phyloP scores from a whole-genome alignment of 441 rosid species.

The Pelargonium cotyledonis region DNA sequence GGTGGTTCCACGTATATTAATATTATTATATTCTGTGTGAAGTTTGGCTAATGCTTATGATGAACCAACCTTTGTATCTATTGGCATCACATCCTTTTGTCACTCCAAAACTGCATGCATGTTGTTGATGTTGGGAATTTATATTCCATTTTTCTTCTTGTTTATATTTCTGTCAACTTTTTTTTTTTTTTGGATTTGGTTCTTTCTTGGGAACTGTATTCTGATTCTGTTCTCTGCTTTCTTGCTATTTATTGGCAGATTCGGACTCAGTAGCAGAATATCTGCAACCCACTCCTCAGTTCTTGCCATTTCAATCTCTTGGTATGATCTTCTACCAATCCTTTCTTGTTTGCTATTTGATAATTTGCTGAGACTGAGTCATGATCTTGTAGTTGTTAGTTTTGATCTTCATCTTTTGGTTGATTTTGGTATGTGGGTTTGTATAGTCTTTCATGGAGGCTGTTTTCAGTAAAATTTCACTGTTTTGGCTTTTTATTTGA shows the following conservation, averaged over 20 bases:
- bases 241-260: constrained; percentile 4
- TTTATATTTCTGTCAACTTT: neutral
- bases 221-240: neutral
- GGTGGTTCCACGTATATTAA: neutral
- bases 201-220: neutral
- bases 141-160: neutral
- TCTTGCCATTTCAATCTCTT: neutral
- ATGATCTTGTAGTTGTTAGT: neutral
- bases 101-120: neutral
- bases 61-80: neutral
- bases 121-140: too few species aligned
- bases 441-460: neutral
- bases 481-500: neutral
- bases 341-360: neutral
- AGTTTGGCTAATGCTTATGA: neutral
- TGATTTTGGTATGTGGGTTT: neutral
- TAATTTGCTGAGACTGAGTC: neutral
- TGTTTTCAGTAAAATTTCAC: neutral
- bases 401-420: neutral
- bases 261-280: neutral
- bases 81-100: constrained; percentile 1
- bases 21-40: neutral
- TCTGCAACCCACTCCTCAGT: neutral
- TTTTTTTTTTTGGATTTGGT: neutral
- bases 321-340: neutral